Conservation (phyloP, 306 rosid genomes). For the Herpetospermum pedunculosum region DNA sequence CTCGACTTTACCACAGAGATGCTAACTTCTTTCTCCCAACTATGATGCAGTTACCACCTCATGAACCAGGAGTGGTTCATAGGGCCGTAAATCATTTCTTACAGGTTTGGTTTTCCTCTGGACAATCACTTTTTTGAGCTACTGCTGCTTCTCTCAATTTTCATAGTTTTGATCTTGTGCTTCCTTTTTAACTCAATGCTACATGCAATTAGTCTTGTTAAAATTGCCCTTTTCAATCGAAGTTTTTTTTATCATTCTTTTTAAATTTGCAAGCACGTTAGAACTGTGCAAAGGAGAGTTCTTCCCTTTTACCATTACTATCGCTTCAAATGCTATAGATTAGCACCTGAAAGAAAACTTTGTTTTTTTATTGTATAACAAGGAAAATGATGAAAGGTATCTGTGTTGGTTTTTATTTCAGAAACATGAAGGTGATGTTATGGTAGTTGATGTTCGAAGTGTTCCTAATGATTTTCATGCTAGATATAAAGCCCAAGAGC, state of each 20-base stretch:
- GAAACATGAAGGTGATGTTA: constrained; percentile 71
- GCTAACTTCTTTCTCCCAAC: neutral
- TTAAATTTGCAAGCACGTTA: neutral
- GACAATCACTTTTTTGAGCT: neutral
- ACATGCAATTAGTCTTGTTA: neutral
- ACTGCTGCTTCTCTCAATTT: neutral
- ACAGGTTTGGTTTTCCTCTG: constrained; percentile 41
- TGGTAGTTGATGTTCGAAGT: constrained; percentile 60
- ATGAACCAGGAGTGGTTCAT: constrained; percentile 71
- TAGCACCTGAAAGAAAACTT: neutral
- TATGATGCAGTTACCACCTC: constrained; percentile 63
- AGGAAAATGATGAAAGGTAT: constrained; percentile 12
- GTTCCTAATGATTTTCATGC: constrained; percentile 79
- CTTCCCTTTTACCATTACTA: neutral
- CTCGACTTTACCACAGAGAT: neutral
- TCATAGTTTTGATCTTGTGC: neutral
- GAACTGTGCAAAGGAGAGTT: neutral
- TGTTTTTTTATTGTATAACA: neutral
- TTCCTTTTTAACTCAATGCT: neutral
- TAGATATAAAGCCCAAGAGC: constrained; percentile 82
- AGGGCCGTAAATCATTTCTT: constrained; percentile 93
- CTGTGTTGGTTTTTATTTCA: constrained; percentile 20
- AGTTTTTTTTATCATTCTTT: neutral
- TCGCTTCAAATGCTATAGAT: neutral
- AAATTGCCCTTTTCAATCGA: neutral